A percentile compares a stretch with the other conserved stretches of the same genome.
Conservation (phyloP, 1,139 yeast species). For the Candida sanyaensis region DNA sequence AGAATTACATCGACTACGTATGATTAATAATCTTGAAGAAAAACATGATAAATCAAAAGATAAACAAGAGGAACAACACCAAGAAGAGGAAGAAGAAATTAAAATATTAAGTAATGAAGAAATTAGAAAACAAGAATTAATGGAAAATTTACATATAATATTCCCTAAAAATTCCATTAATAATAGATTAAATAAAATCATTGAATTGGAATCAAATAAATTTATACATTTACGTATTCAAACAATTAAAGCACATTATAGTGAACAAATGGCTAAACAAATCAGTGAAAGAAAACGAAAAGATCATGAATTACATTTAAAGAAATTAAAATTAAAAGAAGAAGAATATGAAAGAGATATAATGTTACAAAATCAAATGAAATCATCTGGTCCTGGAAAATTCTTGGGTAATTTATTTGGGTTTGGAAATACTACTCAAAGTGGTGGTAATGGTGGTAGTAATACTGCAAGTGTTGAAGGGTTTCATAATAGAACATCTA, state of each 20-base stretch:
- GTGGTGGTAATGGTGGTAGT: not conserved
- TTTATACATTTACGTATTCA: conserved; percentile 44
- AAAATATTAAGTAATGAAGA: conserved; percentile 8
- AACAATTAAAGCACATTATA: conserved; percentile 40
- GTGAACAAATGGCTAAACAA: conserved; percentile 38
- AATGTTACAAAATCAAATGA: conserved; percentile 4
- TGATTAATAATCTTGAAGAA: conserved; percentile 7
- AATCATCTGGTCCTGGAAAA: conserved; percentile 6
- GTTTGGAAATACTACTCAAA: conserved; percentile 3
- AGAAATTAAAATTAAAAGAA: conserved; percentile 38
- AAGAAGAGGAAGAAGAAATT: not conserved
- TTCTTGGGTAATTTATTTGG: conserved; percentile 14
- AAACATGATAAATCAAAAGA: conserved; percentile 1
- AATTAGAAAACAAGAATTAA: conserved; percentile 5
- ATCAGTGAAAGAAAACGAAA: conserved; percentile 42
- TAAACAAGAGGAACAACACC: too few relatives aligned
- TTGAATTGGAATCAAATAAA: conserved; percentile 40
- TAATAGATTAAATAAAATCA: conserved; percentile 27
- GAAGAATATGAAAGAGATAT: conserved; percentile 36
- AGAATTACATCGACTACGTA: conserved; percentile 19
- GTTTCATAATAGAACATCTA: conserved; percentile 6
- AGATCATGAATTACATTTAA: conserved; percentile 43
- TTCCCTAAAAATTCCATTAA: conserved; percentile 22
- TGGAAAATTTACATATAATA: conserved; percentile 11
- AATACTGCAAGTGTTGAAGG: not conserved